Evolutionary conservation across 1,139 yeast species (phyloP).

Genomic region (Pneumocystis carinii): DNA sequence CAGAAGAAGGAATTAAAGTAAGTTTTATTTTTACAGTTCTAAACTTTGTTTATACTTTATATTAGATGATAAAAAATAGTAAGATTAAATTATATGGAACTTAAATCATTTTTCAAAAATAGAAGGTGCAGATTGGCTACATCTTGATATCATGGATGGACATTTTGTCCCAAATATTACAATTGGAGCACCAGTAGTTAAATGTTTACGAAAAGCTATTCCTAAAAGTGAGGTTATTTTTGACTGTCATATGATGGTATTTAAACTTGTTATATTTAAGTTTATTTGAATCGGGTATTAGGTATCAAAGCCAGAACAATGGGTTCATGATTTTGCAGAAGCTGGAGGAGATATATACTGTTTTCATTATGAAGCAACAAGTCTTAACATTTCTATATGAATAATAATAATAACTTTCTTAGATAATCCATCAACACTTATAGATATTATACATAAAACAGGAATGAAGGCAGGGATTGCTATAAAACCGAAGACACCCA

Average conservation of each 20-base stretch:
- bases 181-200: constrained; percentile 79
- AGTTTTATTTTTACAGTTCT: not conserved
- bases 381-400: constrained; percentile 1
- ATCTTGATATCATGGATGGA: constrained; percentile 97
- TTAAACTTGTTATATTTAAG: not conserved
- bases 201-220: constrained; percentile 58
- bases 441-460: constrained; percentile 53
- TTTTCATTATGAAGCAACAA: constrained; percentile 86
- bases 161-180: constrained; percentile 95
- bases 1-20: not conserved
- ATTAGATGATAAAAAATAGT: not conserved
- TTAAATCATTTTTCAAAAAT: not conserved
- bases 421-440: constrained; percentile 57
- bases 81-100: not conserved
- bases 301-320: constrained; percentile 49
- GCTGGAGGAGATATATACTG: constrained; percentile 96
- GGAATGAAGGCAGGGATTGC: constrained; percentile 96
- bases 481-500: constrained; percentile 84
- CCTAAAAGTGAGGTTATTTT: constrained; percentile 68
- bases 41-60: not conserved
- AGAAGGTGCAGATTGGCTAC: constrained; percentile 59
- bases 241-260: constrained; percentile 98
- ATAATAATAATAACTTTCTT: not conserved
- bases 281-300: not conserved
- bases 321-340: constrained; percentile 86